Evolutionary conservation across 805 yeast genomes (phyloP).

Genomic region (Candida awuae): DNA sequence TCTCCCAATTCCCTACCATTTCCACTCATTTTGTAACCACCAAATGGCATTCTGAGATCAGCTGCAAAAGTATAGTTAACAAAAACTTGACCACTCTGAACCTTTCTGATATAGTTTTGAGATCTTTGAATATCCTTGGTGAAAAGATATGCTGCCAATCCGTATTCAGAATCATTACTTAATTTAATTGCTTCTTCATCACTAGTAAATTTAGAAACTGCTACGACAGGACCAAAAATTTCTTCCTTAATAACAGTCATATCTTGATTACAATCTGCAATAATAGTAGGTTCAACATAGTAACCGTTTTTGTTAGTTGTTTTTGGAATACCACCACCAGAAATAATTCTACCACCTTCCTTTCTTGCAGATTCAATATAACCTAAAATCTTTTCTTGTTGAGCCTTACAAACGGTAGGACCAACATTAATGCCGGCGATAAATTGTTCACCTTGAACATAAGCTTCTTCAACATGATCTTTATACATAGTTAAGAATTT

Average conservation of each 20-base stretch:
- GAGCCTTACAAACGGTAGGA: slow-evolving; percentile 80
- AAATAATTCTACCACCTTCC: slow-evolving; percentile 73
- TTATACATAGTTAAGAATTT: slow-evolving; percentile 56
- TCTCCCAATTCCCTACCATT: slow-evolving; percentile 90
- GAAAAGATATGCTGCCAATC: slow-evolving; percentile 88
- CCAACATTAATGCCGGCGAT: slow-evolving; percentile 76
- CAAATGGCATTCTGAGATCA: slow-evolving; percentile 84
- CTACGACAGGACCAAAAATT: slow-evolving; percentile 88
- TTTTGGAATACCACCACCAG: slow-evolving; percentile 51
- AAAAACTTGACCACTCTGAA: slow-evolving; percentile 89
- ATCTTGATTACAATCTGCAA: slow-evolving; percentile 59
- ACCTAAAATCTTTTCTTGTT: slow-evolving; percentile 66
- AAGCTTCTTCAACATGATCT: slow-evolving; percentile 41
- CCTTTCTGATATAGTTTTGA: slow-evolving; percentile 60
- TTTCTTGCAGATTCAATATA: slow-evolving; percentile 70
- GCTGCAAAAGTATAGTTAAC: slow-evolving; percentile 85
- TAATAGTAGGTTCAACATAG: slow-evolving; percentile 65
- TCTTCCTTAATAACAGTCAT: slow-evolving; percentile 70
- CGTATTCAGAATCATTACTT: slow-evolving; percentile 80
- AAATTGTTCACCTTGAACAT: slow-evolving; percentile 76
- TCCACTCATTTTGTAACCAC: slow-evolving; percentile 88
- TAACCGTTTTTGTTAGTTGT: slow-evolving; percentile 45
- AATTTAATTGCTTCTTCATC: slow-evolving; percentile 70
- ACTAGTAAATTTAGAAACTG: slow-evolving; percentile 71
- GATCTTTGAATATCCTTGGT: slow-evolving; percentile 70